Conservation (phyloP, 768 basidiomycete species). For the Calocera cornea region DNA sequence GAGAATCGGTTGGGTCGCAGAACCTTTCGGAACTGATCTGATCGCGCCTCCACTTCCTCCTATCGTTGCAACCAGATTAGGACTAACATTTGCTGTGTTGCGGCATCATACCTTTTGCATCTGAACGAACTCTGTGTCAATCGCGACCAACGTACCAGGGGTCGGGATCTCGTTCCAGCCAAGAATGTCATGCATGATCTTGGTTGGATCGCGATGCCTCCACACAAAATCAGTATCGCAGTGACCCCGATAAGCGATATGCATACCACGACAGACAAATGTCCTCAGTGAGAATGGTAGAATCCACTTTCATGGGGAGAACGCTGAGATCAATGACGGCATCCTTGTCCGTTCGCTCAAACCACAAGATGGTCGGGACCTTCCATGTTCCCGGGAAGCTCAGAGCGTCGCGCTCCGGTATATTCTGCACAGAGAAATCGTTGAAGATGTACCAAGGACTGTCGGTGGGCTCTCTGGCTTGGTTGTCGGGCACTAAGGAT, state of each 20-base stretch:
- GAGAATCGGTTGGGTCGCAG: slow-evolving; percentile 83
- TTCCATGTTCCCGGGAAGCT: slow-evolving; percentile 88
- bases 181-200: slow-evolving; percentile 69
- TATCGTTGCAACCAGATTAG: slow-evolving; percentile 21
- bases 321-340: slow-evolving; percentile 46
- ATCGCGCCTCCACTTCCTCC: slow-evolving; percentile 92
- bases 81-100: not conserved
- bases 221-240: not conserved
- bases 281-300: slow-evolving; percentile 65
- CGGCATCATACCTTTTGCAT: slow-evolving; percentile 73
- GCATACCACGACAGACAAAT: slow-evolving; percentile 75
- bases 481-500: slow-evolving; percentile 49
- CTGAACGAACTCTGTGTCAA: slow-evolving; percentile 95
- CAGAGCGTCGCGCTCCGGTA: slow-evolving; percentile 75
- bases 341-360: slow-evolving; percentile 57
- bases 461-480: slow-evolving; percentile 20
- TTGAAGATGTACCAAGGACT: slow-evolving; percentile 92
- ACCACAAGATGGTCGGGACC: slow-evolving; percentile 85
- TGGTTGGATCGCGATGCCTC: slow-evolving; percentile 60
- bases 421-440: slow-evolving; percentile 79
- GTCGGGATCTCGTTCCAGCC: slow-evolving; percentile 61
- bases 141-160: slow-evolving; percentile 79
- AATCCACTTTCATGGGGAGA: slow-evolving; percentile 55
- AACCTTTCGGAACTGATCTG: slow-evolving; percentile 88
- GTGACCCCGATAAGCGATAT: not conserved